Conservation (phyloP, 352 stramenopile genomes). For the Globisporangium radiosum region DNA sequence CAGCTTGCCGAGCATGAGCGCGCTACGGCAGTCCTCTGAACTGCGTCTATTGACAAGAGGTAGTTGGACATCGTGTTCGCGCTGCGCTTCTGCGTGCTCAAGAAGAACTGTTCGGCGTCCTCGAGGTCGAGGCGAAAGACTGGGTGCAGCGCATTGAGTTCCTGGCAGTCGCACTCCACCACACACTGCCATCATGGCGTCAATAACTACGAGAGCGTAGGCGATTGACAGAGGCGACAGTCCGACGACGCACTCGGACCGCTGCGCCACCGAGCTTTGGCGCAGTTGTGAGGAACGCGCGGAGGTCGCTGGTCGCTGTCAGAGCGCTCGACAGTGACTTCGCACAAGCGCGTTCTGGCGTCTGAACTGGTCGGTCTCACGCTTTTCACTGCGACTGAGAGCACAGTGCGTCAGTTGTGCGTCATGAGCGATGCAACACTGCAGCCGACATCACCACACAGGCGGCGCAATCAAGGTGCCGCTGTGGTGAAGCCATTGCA, state of each 20-base stretch:
- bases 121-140: constrained; percentile 56
- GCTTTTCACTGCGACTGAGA: constrained; percentile 1
- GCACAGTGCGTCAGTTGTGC: too few species aligned
- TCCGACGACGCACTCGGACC: constrained; percentile 24
- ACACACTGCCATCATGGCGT: constrained; percentile 25
- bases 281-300: constrained; percentile 30
- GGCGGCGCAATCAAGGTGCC: too few species aligned
- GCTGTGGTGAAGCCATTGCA: too few species aligned
- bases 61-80: constrained; percentile 59
- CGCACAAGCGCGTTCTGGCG: neutral
- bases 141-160: constrained; percentile 39
- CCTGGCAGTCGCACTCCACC: constrained; percentile 44
- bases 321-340: constrained; percentile 4
- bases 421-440: too few species aligned
- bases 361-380: neutral
- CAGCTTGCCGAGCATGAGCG: constrained; percentile 46
- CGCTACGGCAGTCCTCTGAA: constrained; percentile 26
- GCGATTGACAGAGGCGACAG: neutral
- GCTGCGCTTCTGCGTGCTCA: constrained; percentile 43
- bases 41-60: constrained; percentile 42
- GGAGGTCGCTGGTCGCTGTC: constrained; percentile 24
- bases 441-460: too few species aligned
- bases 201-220: too few species aligned
- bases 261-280: constrained; percentile 13
- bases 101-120: constrained; percentile 38